These are phyloP conservation scores for Pyrenochaeta sp. DNA, from an alignment of 2,329 filamentous ascomycete genomes.

Conservation along the genomic window DNA sequence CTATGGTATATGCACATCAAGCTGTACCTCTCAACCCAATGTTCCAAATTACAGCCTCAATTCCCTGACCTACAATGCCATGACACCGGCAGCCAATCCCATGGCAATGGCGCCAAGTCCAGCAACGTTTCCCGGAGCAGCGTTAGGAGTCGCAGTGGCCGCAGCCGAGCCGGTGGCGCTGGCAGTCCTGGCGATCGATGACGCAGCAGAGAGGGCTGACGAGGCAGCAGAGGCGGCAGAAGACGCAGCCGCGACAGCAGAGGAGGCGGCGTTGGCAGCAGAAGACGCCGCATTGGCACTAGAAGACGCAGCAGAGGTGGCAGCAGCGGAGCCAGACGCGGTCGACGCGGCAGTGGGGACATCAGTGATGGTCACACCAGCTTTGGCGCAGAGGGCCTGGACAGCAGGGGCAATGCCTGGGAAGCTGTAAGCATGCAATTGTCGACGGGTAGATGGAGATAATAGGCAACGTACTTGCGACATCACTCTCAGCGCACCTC, in stretches of 20 bases:
- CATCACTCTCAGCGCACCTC: slow-evolving; percentile 49
- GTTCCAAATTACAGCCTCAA: no score
- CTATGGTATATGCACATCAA: no score
- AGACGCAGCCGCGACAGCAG: slow-evolving; percentile 28
- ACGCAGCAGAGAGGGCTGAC: slow-evolving; percentile 6
- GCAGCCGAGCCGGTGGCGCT: slow-evolving; percentile 9
- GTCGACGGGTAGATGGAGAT: neutral
- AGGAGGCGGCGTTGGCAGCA: slow-evolving; percentile 33
- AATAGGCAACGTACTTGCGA: slow-evolving; percentile 45
- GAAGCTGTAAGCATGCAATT: neutral
- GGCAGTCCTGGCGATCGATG: neutral
- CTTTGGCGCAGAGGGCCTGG: slow-evolving; percentile 35
- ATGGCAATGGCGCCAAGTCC: slow-evolving; percentile 34
- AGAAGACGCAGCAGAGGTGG: slow-evolving; percentile 4
- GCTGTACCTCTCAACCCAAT: neutral
- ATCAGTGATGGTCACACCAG: slow-evolving; percentile 34
- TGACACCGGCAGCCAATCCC: slow-evolving; percentile 29
- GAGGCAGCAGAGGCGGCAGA: slow-evolving; percentile 5
- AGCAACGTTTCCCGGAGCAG: slow-evolving; percentile 28
- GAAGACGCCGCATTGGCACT: slow-evolving; percentile 2
- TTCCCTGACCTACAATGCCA: slow-evolving; percentile 28
- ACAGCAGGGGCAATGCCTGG: slow-evolving; percentile 35
- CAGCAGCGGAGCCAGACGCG: slow-evolving; percentile 6
- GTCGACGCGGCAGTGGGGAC: slow-evolving; percentile 25
- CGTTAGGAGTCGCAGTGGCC: slow-evolving; percentile 24